A percentile compares a stretch with the other conserved stretches of the same genome.
Conservation (phyloP, 1,284 basidiomycete species). For the Spongiforma sp. region DNA sequence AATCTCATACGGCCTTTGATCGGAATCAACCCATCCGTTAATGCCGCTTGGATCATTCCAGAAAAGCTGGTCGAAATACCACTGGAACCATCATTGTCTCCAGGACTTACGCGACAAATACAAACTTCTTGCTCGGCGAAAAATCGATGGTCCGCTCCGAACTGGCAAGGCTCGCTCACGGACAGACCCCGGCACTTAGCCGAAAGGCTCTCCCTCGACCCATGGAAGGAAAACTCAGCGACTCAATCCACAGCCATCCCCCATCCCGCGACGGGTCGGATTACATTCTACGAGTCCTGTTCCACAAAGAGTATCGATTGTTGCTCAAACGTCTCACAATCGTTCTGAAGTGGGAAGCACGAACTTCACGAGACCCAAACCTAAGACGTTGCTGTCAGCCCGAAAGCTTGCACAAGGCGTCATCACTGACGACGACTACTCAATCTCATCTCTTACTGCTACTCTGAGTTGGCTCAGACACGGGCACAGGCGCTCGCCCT, state of each 20-base stretch:
- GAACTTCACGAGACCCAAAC: slow-evolving; percentile 26
- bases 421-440: too few species aligned
- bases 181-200: slow-evolving; percentile 44
- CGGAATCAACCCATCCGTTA: slow-evolving; percentile 19
- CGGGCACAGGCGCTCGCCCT: background rate
- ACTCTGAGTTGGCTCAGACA: background rate
- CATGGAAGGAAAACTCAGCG: slow-evolving; percentile 22
- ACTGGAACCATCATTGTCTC: slow-evolving; percentile 3
- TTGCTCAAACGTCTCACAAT: background rate
- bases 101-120: slow-evolving; percentile 8
- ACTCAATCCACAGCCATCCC: slow-evolving; percentile 30
- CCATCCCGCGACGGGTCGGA: slow-evolving; percentile 43
- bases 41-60: slow-evolving; percentile 11
- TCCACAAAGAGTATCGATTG: slow-evolving; percentile 7
- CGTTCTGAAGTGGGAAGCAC: slow-evolving; percentile 10
- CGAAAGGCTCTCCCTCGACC: slow-evolving; percentile 23
- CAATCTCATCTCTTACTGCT: too few species aligned
- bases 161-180: slow-evolving; percentile 40
- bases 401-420: too few species aligned
- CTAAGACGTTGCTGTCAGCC: slow-evolving; percentile 14
- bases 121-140: slow-evolving; percentile 14
- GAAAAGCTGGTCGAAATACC: slow-evolving; percentile 16
- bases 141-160: slow-evolving; percentile 18
- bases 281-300: slow-evolving; percentile 21
- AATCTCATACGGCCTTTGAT: slow-evolving; percentile 25